Conservation (phyloP, 257 asterid species). For the Echites panduratus region DNA sequence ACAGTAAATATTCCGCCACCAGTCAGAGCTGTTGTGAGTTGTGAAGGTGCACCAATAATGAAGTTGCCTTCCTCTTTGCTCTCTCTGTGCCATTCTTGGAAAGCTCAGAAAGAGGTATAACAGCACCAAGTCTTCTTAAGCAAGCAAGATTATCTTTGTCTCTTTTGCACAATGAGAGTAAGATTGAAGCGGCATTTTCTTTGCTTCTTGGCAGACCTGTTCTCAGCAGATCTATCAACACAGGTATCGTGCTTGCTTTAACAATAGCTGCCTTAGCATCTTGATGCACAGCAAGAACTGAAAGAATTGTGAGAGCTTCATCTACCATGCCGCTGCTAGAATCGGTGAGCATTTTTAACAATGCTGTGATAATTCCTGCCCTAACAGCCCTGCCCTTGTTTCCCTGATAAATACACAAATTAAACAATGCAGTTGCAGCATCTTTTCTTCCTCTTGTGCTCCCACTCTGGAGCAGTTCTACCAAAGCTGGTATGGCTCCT, state of each 20-base stretch:
- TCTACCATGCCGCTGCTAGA: conserved; percentile 66
- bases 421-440: conserved; percentile 88
- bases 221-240: conserved; percentile 64
- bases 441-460: conserved; percentile 84
- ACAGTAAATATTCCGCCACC: conserved; percentile 16
- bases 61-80: conserved; percentile 73
- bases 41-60: conserved; percentile 64
- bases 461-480: conserved; percentile 66
- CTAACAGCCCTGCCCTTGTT: conserved; percentile 89
- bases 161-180: conserved; percentile 75
- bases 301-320: conserved; percentile 80
- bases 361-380: conserved; percentile 65
- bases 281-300: conserved; percentile 75
- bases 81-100: conserved; percentile 76
- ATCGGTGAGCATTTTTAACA: conserved; percentile 72
- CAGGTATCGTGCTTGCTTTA: conserved; percentile 71
- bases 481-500: conserved; percentile 84
- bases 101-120: conserved; percentile 59
- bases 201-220: conserved; percentile 63
- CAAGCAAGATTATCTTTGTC: conserved; percentile 57
- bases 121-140: conserved; percentile 71
- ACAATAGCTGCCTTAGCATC: conserved; percentile 74
- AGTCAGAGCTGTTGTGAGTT: conserved; percentile 40
- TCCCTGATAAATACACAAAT: conserved; percentile 80
- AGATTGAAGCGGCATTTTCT: conserved; percentile 71